phyloP scores from a whole-genome alignment of 257 asterid genomes.

The Solanum dulcamara region DNA sequence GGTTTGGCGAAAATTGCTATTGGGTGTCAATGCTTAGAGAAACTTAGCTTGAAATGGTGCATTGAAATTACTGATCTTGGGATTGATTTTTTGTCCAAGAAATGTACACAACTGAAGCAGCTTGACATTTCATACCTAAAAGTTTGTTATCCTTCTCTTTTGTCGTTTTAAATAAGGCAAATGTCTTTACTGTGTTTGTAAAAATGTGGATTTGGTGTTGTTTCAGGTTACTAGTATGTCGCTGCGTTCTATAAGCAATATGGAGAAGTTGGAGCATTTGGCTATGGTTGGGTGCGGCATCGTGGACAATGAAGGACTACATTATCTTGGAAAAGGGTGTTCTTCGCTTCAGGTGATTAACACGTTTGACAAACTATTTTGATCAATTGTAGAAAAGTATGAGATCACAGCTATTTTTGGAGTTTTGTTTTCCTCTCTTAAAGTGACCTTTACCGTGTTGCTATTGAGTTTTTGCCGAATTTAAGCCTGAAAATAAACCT shows the following conservation, averaged over 20 bases:
- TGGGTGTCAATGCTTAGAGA: constrained; percentile 37
- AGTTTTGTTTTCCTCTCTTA: neutral
- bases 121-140: constrained; percentile 53
- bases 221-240: constrained; percentile 51
- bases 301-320: constrained; percentile 49
- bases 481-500: neutral
- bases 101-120: constrained; percentile 31
- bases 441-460: neutral
- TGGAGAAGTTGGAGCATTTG: constrained; percentile 56
- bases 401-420: neutral
- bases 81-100: constrained; percentile 39
- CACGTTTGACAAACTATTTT: neutral
- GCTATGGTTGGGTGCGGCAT: constrained; percentile 49
- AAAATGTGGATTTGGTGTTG: neutral
- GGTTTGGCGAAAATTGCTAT: constrained; percentile 60
- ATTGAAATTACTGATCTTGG: constrained; percentile 53
- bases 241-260: constrained; percentile 33
- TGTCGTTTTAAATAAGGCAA: too few relatives aligned
- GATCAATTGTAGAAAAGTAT: neutral
- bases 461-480: neutral
- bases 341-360: constrained; percentile 50
- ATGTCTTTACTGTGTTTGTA: neutral
- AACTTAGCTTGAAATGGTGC: constrained; percentile 56
- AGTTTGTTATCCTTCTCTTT: constrained; percentile 9
- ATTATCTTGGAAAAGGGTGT: constrained; percentile 46